Base-by-base conservation (phyloP, 2,329 filamentous ascomycete species). In the Ilyonectria sp. region DNA sequence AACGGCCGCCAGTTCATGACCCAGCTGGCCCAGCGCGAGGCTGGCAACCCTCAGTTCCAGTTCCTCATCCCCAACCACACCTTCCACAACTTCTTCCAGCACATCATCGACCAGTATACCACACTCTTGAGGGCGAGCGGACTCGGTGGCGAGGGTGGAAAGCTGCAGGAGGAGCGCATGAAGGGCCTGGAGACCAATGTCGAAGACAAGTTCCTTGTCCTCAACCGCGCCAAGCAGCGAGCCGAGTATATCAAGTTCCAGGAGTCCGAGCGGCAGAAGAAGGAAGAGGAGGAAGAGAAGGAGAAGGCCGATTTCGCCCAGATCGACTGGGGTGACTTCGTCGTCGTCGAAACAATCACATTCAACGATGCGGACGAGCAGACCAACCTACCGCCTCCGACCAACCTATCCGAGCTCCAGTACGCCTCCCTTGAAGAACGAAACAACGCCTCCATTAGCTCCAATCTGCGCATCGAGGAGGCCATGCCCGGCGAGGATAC, bases 261-360 rank as follows among this genome's bases (percentile, higher is more conserved):
- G 76, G 93, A 96, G 73, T 85, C 91, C 61, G 93, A 98, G 82
- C 95, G 95, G 79, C 90, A 91, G 74, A 93, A 95, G 85, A 94
- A 95, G 78, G 94, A 97, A 76, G 94, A 97, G 76, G 91, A 95
- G 70, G 92, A 92, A 46, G 93, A 97, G 77, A 90, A 94, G 76
- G 93, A 97, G 79, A 91, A 91, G 76, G 83, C 87, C 23, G 86
- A 90, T 60, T 91, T 96, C 80, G 92, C 93, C 1, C 92, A 96
- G 75, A 96, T 99, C 70, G 96, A 99, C 81, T 99, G 96, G 96
- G 94, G 97, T 77, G 95, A 98, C 79, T 99, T 99, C 75, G 92
- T 95, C 37, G 93, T 99, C 21, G 94, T 98, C 50, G 96, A 98
- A 81, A 98, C 95, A 1, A 95, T 99, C 60, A 86, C 94, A 17